Conservation (phyloP, 768 basidiomycete species). For the Xerocomellus amylosporus region DNA sequence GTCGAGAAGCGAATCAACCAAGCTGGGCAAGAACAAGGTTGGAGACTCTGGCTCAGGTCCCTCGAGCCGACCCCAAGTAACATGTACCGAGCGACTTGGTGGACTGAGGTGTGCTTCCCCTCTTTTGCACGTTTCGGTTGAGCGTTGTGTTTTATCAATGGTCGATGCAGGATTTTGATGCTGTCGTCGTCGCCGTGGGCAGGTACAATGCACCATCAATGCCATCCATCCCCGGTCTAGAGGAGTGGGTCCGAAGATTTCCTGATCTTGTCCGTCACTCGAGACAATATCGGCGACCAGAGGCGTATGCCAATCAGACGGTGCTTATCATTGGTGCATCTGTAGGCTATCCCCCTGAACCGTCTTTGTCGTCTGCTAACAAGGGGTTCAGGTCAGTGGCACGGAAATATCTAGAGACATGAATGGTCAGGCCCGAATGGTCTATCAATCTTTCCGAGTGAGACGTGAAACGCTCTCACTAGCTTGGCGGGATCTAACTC, state of each 20-base stretch:
- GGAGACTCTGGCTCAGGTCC: constrained; percentile 5
- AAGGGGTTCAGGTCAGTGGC: not conserved
- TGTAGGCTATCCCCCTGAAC: not conserved
- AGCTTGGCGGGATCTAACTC: not conserved
- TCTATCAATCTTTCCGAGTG: constrained; percentile 16
- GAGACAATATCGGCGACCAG: constrained; percentile 42
- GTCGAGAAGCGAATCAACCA: constrained; percentile 37
- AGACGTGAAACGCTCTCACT: not conserved
- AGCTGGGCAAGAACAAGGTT: constrained; percentile 3
- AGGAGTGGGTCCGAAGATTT: constrained; percentile 25
- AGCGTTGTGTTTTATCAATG: not conserved
- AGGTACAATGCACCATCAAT: constrained; percentile 11
- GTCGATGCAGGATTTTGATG: constrained; percentile 12
- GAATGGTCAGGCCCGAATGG: constrained; percentile 2
- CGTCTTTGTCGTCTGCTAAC: not conserved
- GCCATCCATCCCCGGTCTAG: constrained; percentile 15
- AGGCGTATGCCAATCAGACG: constrained; percentile 35
- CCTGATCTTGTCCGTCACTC: constrained; percentile 38
- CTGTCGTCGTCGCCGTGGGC: constrained; percentile 13
- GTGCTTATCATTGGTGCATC: constrained; percentile 39
- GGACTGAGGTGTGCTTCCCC: constrained; percentile 11
- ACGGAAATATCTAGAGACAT: constrained; percentile 14
- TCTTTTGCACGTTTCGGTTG: too few species aligned
- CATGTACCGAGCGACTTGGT: constrained; percentile 33
- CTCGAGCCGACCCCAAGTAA: constrained; percentile 8